phyloP scores from a whole-genome alignment of 306 rosid species.

The Amphicarpaea edgeworthii region DNA sequence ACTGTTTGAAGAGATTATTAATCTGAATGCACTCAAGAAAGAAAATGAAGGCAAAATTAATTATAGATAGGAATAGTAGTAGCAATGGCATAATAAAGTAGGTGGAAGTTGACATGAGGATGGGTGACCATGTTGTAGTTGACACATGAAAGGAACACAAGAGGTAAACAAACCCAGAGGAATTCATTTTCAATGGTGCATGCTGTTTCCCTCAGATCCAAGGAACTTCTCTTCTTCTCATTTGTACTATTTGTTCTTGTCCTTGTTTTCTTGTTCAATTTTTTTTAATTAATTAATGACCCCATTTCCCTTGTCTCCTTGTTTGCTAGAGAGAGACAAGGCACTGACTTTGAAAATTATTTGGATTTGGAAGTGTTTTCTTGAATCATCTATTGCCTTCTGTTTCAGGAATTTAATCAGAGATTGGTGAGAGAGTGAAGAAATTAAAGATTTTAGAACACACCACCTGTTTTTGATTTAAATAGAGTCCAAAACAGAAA shows the following conservation, averaged over 20 bases:
- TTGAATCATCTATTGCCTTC: conserved; percentile 52
- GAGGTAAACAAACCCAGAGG: conserved; percentile 38
- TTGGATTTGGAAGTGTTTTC: conserved; percentile 45
- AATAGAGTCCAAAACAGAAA: conserved; percentile 43
- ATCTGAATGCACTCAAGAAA: conserved; percentile 15
- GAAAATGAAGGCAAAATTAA: conserved; percentile 11
- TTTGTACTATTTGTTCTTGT: conserved; percentile 39
- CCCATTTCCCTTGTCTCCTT: conserved; percentile 53
- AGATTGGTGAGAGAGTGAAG: conserved; percentile 45
- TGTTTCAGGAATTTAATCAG: conserved; percentile 43
- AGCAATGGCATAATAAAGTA: no score
- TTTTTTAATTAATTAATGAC: conserved; percentile 32
- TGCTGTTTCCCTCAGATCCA: conserved; percentile 59
- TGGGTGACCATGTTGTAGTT: conserved; percentile 47
- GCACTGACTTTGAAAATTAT: conserved; percentile 46
- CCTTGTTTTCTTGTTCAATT: neutral
- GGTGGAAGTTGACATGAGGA: conserved; percentile 51
- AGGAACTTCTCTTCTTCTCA: conserved; percentile 51
- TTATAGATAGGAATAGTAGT: conserved; percentile 30
- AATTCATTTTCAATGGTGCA: conserved; percentile 46
- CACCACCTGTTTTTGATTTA: conserved; percentile 26
- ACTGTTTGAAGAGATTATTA: conserved; percentile 25
- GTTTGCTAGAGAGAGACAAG: conserved; percentile 49
- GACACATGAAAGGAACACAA: conserved; percentile 55
- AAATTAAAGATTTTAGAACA: conserved; percentile 48